phyloP scores from a whole-genome alignment of 2,329 filamentous ascomycete genomes.

The Scedosporium aurantiacum region DNA sequence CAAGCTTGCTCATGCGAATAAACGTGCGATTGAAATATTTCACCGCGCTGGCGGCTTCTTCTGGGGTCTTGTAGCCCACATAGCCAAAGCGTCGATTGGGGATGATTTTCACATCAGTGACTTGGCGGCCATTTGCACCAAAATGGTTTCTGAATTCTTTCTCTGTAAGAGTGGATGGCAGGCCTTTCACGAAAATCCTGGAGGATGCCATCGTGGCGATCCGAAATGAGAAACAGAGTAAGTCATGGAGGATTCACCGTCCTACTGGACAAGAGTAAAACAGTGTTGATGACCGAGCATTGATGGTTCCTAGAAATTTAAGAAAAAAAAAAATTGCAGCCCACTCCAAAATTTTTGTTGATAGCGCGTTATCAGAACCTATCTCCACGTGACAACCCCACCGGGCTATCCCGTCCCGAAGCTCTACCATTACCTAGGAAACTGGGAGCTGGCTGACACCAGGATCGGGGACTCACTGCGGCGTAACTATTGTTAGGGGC shows the following conservation, averaged over 20 bases:
- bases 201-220: slow-evolving; percentile 43
- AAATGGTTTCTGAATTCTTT: slow-evolving; percentile 86
- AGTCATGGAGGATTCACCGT: slow-evolving; percentile 5
- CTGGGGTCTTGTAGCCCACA: slow-evolving; percentile 77
- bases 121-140: slow-evolving; percentile 54
- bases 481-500: background rate
- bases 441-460: background rate
- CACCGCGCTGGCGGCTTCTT: slow-evolving; percentile 72
- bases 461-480: background rate
- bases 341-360: slow-evolving; percentile 9
- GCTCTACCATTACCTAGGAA: background rate
- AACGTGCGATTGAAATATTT: slow-evolving; percentile 94
- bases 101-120: slow-evolving; percentile 90
- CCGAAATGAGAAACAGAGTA: slow-evolving; percentile 6
- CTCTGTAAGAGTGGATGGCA: slow-evolving; percentile 78
- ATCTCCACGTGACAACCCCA: slow-evolving; percentile 2
- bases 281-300: background rate
- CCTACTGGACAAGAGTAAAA: background rate
- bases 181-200: slow-evolving; percentile 65
- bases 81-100: slow-evolving; percentile 86
- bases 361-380: background rate
- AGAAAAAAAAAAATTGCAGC: slow-evolving; percentile 8
- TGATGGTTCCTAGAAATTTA: slow-evolving; percentile 9
- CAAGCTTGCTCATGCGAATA: slow-evolving; percentile 90
- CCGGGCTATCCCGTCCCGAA: background rate